Percentiles rank a stretch among this genome's conserved stretches.
These are phyloP conservation scores for Paramyrothecium roridum DNA, from an alignment of 2,329 filamentous ascomycete genomes.

Conservation along the genomic window DNA sequence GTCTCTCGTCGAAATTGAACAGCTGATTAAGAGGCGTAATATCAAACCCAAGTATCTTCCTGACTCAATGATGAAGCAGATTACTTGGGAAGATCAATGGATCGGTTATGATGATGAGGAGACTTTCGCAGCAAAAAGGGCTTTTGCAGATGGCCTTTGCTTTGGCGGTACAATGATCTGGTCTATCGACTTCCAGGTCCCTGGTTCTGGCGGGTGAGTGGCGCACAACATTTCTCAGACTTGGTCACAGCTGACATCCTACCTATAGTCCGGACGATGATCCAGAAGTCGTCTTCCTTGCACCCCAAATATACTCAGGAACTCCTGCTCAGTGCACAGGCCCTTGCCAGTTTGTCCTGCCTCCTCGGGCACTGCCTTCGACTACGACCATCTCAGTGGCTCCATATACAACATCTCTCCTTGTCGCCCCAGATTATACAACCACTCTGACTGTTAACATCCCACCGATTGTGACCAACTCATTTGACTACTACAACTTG, in stretches of 20 bases:
- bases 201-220: not conserved
- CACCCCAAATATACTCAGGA: not conserved
- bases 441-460: not conserved
- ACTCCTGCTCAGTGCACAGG: not conserved
- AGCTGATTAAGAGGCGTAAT: constrained; percentile 15
- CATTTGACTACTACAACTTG: not conserved
- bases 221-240: not conserved
- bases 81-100: constrained; percentile 20
- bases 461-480: not conserved
- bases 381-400: not conserved
- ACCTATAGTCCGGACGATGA: not conserved
- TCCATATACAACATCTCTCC: not conserved
- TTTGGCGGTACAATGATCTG: constrained; percentile 14
- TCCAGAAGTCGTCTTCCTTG: not conserved
- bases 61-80: constrained; percentile 11
- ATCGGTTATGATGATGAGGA: constrained; percentile 21
- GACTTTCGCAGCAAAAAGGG: constrained; percentile 13
- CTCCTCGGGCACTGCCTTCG: not conserved
- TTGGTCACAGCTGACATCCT: not conserved
- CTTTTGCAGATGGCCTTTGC: constrained; percentile 8
- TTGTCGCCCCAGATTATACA: not conserved
- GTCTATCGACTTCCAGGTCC: constrained; percentile 8
- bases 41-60: constrained; percentile 12
- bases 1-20: constrained; percentile 24
- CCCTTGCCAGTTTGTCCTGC: not conserved